Evolutionary conservation across 805 yeast species (phyloP).

Genomic region (Wickerhamomyces queroliae): DNA sequence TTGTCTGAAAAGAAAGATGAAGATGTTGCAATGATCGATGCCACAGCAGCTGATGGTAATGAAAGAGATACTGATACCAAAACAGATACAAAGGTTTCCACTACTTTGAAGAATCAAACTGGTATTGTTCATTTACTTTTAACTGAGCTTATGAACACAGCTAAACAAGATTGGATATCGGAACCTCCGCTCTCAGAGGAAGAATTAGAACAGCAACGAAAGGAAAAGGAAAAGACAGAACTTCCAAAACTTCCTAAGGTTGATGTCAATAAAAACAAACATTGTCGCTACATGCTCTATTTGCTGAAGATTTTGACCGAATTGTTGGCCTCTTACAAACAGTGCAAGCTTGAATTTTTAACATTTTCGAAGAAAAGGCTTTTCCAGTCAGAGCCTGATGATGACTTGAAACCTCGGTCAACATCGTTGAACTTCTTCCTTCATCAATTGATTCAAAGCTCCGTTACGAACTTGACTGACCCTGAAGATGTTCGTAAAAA

Average conservation of each 20-base stretch:
- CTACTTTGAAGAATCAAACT: slow-evolving; percentile 26
- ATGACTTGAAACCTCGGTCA: slow-evolving; percentile 58
- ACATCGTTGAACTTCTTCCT: slow-evolving; percentile 73
- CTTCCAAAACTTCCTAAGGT: slow-evolving; percentile 19
- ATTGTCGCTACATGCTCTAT: slow-evolving; percentile 63
- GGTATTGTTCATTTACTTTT: slow-evolving; percentile 63
- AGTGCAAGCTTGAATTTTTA: slow-evolving; percentile 75
- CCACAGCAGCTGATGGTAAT: slow-evolving; percentile 13
- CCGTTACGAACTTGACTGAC: slow-evolving; percentile 26
- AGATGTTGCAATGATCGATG: slow-evolving; percentile 19
- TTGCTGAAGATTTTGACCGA: slow-evolving; percentile 66
- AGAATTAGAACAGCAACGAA: slow-evolving; percentile 25
- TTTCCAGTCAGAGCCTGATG: slow-evolving; percentile 18
- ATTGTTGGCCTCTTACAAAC: slow-evolving; percentile 69
- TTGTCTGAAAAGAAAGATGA: slow-evolving; percentile 13
- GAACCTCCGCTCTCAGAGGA: slow-evolving; percentile 26
- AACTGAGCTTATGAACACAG: slow-evolving; percentile 54
- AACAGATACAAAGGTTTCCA: slow-evolving; percentile 8
- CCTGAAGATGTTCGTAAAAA: slow-evolving; percentile 44
- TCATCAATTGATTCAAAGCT: slow-evolving; percentile 64
- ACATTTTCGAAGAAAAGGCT: slow-evolving; percentile 60
- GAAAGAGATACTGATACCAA: too few species aligned
- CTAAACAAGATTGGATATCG: slow-evolving; percentile 33
- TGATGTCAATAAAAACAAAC: slow-evolving; percentile 42
- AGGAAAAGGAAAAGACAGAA: slow-evolving; percentile 22